Conservation (phyloP, 192 early-diverging fungal species). For the Anaeromyces robustus region DNA sequence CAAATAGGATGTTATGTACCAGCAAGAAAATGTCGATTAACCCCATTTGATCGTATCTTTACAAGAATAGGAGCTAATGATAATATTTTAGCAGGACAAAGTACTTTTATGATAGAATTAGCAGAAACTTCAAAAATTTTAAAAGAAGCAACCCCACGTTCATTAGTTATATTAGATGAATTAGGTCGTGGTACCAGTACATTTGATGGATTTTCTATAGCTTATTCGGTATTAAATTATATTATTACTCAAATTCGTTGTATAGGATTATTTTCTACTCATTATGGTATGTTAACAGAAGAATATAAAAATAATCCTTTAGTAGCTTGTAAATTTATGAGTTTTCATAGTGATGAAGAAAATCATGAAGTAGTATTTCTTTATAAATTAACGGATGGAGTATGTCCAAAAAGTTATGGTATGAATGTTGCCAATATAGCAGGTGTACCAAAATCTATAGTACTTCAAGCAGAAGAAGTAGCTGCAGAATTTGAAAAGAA, state of each 20-base stretch:
- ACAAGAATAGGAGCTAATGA: conserved; percentile 85
- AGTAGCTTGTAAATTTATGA: conserved; percentile 77
- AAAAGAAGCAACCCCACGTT: conserved; percentile 71
- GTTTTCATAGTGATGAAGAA: conserved; percentile 45
- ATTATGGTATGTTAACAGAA: conserved; percentile 81
- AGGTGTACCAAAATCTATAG: conserved; percentile 52
- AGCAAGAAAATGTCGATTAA: conserved; percentile 50
- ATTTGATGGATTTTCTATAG: conserved; percentile 85
- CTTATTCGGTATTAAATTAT: conserved; percentile 74
- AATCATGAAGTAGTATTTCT: conserved; percentile 83
- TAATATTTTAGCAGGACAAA: conserved; percentile 83
- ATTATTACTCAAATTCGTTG: conserved; percentile 68
- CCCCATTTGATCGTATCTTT: conserved; percentile 84
- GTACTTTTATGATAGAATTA: conserved; percentile 95
- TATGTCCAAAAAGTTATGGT: conserved; percentile 85
- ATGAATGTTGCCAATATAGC: conserved; percentile 99
- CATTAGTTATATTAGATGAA: conserved; percentile 93
- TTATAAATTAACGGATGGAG: conserved; percentile 73
- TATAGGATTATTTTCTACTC: conserved; percentile 87
- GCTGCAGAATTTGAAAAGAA: conserved; percentile 57
- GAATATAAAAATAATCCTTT: conserved; percentile 65
- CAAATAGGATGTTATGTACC: conserved; percentile 93
- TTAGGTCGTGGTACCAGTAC: conserved; percentile 94
- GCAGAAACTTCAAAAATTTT: conserved; percentile 86
- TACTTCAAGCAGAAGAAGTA: conserved; percentile 42